Evolutionary conservation across 495 filamentous ascomycete species (phyloP).

Genomic region (Podospora tetraspora): DNA sequence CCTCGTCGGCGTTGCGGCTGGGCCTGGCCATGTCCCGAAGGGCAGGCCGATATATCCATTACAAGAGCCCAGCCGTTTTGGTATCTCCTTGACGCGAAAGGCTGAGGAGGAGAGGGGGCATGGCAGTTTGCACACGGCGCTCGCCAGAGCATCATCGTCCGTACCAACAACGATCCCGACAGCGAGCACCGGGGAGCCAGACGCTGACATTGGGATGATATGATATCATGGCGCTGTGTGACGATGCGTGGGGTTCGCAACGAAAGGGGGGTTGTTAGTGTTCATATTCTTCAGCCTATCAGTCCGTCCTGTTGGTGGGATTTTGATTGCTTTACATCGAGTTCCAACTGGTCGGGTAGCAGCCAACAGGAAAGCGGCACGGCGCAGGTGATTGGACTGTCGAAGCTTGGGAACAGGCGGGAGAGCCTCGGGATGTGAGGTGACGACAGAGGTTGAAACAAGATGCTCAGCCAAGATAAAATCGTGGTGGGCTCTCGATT

Average conservation of each 20-base stretch:
- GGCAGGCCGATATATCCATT: neutral
- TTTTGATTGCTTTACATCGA: constrained; percentile 10
- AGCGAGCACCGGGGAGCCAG: neutral
- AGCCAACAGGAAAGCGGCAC: constrained; percentile 7
- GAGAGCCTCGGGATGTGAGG: neutral
- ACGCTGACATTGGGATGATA: neutral
- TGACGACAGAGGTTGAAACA: neutral
- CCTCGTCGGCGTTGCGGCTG: neutral
- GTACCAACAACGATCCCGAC: neutral
- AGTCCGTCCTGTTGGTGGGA: neutral
- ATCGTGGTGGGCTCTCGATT: neutral
- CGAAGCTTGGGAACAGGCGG: neutral
- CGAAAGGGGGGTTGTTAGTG: neutral
- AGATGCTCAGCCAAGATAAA: neutral
- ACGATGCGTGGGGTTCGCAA: neutral
- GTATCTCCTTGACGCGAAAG: neutral
- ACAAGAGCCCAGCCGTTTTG: neutral
- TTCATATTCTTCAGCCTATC: neutral
- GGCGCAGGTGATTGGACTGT: neutral
- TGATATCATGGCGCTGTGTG: neutral
- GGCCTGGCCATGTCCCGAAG: neutral
- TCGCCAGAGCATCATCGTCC: neutral
- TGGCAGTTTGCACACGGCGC: neutral
- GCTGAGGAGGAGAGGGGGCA: neutral
- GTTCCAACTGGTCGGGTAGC: constrained; percentile 14